These are phyloP conservation scores for Phylloporus sp. DNA, from an alignment of 768 basidiomycete genomes.

Conservation along the genomic window DNA sequence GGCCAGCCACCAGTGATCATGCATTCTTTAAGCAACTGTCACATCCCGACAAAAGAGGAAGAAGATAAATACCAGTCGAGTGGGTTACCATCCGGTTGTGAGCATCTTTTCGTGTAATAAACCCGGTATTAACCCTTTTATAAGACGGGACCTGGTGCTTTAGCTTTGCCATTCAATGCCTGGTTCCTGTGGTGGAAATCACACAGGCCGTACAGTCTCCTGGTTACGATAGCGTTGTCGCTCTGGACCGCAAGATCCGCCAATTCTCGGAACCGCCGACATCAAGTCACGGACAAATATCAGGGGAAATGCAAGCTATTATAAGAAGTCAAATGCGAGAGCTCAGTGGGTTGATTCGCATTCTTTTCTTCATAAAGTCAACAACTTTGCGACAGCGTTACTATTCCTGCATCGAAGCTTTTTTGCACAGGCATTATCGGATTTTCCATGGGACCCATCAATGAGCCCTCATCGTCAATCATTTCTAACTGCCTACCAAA, in stretches of 20 bases:
- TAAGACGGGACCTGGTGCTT: constrained; percentile 50
- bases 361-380: neutral
- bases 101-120: constrained; percentile 17
- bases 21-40: constrained; percentile 43
- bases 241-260: constrained; percentile 49
- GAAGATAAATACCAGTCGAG: constrained; percentile 42
- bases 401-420: constrained; percentile 54
- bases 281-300: constrained; percentile 25
- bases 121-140: constrained; percentile 1
- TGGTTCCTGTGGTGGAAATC: constrained; percentile 40
- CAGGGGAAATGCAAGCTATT: constrained; percentile 40
- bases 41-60: constrained; percentile 43
- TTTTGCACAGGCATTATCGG: constrained; percentile 54
- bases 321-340: constrained; percentile 44
- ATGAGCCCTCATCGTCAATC: constrained; percentile 47
- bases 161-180: constrained; percentile 37
- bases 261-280: constrained; percentile 31
- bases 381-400: constrained; percentile 36
- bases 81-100: constrained; percentile 44
- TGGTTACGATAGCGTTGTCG: constrained; percentile 43
- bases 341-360: constrained; percentile 32
- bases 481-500: constrained; percentile 48
- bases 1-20: constrained; percentile 47
- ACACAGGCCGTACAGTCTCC: constrained; percentile 42
- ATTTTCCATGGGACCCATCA: constrained; percentile 45